Conservation (phyloP, 78 protist species). For the Dictyostelium discoideum region DNA sequence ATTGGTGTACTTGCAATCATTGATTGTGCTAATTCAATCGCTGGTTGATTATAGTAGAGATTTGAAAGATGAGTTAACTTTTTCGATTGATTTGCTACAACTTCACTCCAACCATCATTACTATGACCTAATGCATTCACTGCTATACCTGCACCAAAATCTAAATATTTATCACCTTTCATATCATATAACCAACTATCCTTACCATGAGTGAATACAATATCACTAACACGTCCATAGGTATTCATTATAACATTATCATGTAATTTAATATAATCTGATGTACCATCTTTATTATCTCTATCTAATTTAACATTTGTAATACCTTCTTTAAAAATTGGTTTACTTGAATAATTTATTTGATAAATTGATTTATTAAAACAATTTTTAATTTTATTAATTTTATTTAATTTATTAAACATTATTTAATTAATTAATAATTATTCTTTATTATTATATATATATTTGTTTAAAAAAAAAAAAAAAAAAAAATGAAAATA, state of each 20-base stretch:
- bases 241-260: slow-evolving; percentile 59
- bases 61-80: slow-evolving; percentile 78
- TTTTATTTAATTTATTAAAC: neutral
- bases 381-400: neutral
- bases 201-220: slow-evolving; percentile 78
- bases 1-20: slow-evolving; percentile 22
- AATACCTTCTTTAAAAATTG: slow-evolving; percentile 20
- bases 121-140: slow-evolving; percentile 85
- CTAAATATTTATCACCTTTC: slow-evolving; percentile 82
- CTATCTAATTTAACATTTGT: slow-evolving; percentile 15
- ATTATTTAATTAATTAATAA: neutral
- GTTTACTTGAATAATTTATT: neutral
- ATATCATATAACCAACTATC: slow-evolving; percentile 78
- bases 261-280: slow-evolving; percentile 35
- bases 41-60: slow-evolving; percentile 80
- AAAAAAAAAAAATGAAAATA: too few species aligned
- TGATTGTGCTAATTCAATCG: slow-evolving; percentile 66
- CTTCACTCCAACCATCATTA: slow-evolving; percentile 29
- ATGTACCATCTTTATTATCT: neutral
- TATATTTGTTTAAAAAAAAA: neutral
- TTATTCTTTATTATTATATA: neutral
- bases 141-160: slow-evolving; percentile 87
- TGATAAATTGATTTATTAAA: neutral
- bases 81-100: slow-evolving; percentile 48
- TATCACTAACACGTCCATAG: slow-evolving; percentile 72